Percentiles rank a stretch among this genome's conserved stretches.
Evolutionary conservation across 805 yeast species (phyloP).

Genomic region (Candida namnaoensis): DNA sequence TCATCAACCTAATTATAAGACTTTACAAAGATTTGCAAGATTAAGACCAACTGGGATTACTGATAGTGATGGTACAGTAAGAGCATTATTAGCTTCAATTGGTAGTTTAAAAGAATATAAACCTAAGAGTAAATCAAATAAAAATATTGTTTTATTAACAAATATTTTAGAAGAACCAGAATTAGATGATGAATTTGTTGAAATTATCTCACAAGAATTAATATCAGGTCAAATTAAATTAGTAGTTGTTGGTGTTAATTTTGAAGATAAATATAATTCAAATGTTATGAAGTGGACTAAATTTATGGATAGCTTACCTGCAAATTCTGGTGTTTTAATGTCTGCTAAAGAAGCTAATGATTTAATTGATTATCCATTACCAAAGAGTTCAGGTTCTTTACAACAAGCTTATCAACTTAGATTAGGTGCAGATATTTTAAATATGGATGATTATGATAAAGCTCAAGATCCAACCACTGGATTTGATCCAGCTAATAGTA

Average conservation of each 20-base stretch:
- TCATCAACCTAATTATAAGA: constrained; percentile 1
- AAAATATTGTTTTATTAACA: constrained; percentile 15
- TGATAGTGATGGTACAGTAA: constrained; percentile 7
- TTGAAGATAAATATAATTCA: constrained; percentile 1
- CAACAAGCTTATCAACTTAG: constrained; percentile 27
- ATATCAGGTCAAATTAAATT: constrained; percentile 6
- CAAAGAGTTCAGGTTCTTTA: constrained; percentile 14
- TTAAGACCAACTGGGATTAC: neutral
- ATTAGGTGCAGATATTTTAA: constrained; percentile 32
- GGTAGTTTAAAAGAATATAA: constrained; percentile 7
- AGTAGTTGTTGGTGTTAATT: constrained; percentile 13
- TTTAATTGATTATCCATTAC: constrained; percentile 17
- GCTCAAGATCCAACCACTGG: constrained; percentile 7
- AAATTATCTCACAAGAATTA: constrained; percentile 3
- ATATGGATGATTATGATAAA: constrained; percentile 14
- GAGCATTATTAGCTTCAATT: constrained; percentile 6
- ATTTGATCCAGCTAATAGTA: neutral
- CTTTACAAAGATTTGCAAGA: neutral
- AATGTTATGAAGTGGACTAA: constrained; percentile 5
- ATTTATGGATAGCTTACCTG: constrained; percentile 4
- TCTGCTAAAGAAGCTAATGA: constrained; percentile 10
- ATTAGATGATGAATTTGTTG: constrained; percentile 4
- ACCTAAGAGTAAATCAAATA: constrained; percentile 12
- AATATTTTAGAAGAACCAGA: constrained; percentile 8
- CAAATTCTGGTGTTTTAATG: constrained; percentile 1